These are phyloP conservation scores for Vigna radiata DNA, from an alignment of 306 rosid genomes.

Conservation along the genomic window DNA sequence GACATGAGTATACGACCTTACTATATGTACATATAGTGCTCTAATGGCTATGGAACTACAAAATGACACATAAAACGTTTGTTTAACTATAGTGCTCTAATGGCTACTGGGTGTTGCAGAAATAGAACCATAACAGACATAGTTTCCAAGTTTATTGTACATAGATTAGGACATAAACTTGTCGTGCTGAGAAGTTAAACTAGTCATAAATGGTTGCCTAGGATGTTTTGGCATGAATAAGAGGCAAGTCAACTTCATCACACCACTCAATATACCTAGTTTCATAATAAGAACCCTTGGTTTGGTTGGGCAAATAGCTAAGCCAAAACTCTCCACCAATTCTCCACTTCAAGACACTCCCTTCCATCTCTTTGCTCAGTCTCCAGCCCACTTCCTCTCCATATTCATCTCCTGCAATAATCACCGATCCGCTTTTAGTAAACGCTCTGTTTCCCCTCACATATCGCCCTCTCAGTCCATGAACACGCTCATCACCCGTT, in stretches of 20 bases:
- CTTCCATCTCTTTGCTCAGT: slow-evolving; percentile 82
- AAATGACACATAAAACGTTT: background rate
- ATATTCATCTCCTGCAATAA: slow-evolving; percentile 75
- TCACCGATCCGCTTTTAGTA: slow-evolving; percentile 73
- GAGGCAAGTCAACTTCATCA: slow-evolving; percentile 97
- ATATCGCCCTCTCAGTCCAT: slow-evolving; percentile 53
- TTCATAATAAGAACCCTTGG: slow-evolving; percentile 59
- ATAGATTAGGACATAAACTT: background rate
- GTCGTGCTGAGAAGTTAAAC: no score
- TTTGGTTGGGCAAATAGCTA: slow-evolving; percentile 67
- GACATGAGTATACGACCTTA: no score
- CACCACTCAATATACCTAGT: slow-evolving; percentile 90
- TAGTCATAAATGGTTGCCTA: background rate
- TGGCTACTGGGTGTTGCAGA: no score
- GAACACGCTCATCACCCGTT: slow-evolving; percentile 22
- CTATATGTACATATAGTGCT: no score
- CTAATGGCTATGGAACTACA: background rate
- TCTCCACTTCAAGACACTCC: slow-evolving; percentile 94
- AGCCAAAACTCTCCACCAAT: slow-evolving; percentile 85
- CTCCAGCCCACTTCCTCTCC: slow-evolving; percentile 86
- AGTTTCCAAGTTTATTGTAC: background rate
- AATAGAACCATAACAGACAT: background rate
- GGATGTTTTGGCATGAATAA: slow-evolving; percentile 55
- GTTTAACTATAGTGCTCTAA: background rate
- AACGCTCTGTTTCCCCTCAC: slow-evolving; percentile 58